Base-by-base conservation (phyloP, 2,329 filamentous ascomycete genomes). In the Microsporum ferrugineum region DNA sequence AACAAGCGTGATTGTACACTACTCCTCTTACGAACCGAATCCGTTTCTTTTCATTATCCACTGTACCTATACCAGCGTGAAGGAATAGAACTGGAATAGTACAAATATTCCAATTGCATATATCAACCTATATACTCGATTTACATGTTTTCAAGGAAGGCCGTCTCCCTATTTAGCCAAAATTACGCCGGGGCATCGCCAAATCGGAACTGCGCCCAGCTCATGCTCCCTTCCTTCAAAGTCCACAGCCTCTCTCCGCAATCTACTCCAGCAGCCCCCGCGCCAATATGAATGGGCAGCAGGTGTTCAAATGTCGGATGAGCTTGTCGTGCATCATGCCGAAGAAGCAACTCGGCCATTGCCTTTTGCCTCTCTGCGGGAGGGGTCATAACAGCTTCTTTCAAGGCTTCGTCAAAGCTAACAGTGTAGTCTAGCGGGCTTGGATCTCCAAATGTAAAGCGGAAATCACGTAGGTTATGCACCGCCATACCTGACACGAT, bases 401-500 rank as follows among this genome's bases (percentile, higher is more conserved):
- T 84, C 49, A 91, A 75, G 1, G 85, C 83, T 53, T 84, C 79
- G 64, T 92, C 83, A 66, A 90, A 91, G 58, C 79, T 82, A 39
- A 79, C 76, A 1, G 81, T 73, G 67, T 86, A 86, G 8, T 83
- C 80, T 66, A 84, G 64, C 0, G 82, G 79, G 7, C 66, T 67
- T 8, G 76, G 72, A 53, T 77, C 72, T 5, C 76, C 77, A 7
- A 3, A 3, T 12, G 74, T 71, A 66, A 77, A 75, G 17, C 73
- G 74, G 66, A 83, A 58, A 64, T 88, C 82, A 0, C 82, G 77
- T 39, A 88, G 75, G 66, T 88, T 88, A 67, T 88, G 86, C 27
- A 88, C 87, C 0, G 86, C 85, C 86, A 90, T 89, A 8, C 88
- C 88, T 0, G 86, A 86, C 29, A 82, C 82, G 53, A 91, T 82